Percentiles rank a stretch among this genome's conserved stretches.
Conservation (phyloP, 345 rosid species). For the Murraya paniculata region DNA sequence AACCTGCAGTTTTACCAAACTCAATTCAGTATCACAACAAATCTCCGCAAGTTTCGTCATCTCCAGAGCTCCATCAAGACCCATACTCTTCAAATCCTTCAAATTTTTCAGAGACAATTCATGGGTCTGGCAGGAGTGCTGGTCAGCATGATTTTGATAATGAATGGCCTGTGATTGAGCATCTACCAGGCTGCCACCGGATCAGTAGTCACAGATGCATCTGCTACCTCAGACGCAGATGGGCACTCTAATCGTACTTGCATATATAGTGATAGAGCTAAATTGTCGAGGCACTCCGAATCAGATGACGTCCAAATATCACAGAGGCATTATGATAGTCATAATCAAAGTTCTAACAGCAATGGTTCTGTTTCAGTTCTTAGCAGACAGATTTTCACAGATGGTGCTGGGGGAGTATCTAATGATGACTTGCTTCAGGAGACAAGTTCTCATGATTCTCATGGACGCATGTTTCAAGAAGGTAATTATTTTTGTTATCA, state of each 20-base stretch:
- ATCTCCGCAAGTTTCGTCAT: constrained; percentile 8
- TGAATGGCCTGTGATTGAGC: constrained; percentile 29
- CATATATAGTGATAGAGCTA: constrained; percentile 10
- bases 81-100: constrained; percentile 13
- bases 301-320: constrained; percentile 18
- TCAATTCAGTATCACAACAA: constrained; percentile 10
- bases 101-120: constrained; percentile 7
- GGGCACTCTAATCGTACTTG: constrained; percentile 11
- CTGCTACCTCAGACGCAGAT: constrained; percentile 3
- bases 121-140: constrained; percentile 9
- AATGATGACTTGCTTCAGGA: constrained; percentile 16
- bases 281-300: constrained; percentile 11
- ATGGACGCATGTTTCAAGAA: constrained; percentile 10
- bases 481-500: constrained; percentile 23
- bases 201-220: constrained; percentile 9
- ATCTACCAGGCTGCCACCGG: constrained; percentile 18
- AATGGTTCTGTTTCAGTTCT: constrained; percentile 16
- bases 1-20: constrained; percentile 14
- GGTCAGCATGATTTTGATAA: constrained; percentile 20
- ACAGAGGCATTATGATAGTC: constrained; percentile 13
- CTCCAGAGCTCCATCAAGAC: constrained; percentile 12
- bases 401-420: constrained; percentile 17
- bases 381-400: constrained; percentile 15
- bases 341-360: constrained; percentile 2
- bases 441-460: constrained; percentile 6